Conservation (phyloP, 1,284 basidiomycete genomes). For the Peniophora sp. region DNA sequence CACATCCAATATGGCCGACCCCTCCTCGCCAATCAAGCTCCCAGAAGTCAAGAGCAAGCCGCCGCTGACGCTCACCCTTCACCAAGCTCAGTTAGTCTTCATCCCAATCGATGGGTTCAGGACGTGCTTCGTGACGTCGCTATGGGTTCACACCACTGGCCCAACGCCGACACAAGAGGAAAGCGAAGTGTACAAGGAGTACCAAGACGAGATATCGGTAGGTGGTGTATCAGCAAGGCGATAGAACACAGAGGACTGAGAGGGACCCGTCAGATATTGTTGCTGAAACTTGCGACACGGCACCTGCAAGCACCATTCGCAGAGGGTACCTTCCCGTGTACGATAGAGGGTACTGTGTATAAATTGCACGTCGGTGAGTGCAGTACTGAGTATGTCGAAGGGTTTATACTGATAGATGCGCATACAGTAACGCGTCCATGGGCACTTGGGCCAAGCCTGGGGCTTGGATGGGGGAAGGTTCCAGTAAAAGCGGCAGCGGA, state of each 20-base stretch:
- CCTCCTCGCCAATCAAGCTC: too few species aligned
- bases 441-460: constrained; percentile 4
- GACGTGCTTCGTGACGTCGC: constrained; percentile 3
- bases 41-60: too few species aligned
- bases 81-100: constrained; percentile 1
- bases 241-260: too few species aligned
- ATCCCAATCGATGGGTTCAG: constrained; percentile 2
- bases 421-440: constrained; percentile 3
- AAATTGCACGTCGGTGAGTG: constrained; percentile 3
- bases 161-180: neutral
- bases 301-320: constrained; percentile 2
- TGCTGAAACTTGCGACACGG: constrained; percentile 3
- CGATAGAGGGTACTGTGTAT: constrained; percentile 2
- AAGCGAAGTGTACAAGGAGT: neutral
- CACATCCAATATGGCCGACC: too few species aligned
- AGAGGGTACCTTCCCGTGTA: constrained; percentile 1
- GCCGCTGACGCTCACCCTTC: neutral
- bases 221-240: neutral
- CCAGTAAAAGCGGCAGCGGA: constrained; percentile 1
- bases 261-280: constrained; percentile 3
- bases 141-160: constrained; percentile 2
- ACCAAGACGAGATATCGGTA: constrained; percentile 3
- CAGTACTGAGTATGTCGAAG: too few species aligned
- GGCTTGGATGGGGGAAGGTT: constrained; percentile 4
- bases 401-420: too few species aligned